Conservation (phyloP, 805 yeast genomes). For the Diddensiella santjacobensis region DNA sequence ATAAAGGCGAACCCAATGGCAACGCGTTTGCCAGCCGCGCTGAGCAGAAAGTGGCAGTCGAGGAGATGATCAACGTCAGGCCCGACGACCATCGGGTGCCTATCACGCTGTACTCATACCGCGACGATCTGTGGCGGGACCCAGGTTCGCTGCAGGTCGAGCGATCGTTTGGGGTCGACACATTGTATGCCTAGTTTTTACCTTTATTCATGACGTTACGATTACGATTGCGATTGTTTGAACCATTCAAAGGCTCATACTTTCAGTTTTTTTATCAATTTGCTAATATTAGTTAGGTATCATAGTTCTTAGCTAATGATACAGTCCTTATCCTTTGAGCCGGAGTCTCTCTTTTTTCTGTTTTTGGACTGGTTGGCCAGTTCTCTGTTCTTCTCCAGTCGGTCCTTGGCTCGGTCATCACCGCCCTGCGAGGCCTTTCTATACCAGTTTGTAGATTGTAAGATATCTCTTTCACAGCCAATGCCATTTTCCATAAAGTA, state of each 20-base stretch:
- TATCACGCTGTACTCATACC: conserved; percentile 18
- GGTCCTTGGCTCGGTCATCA: conserved; percentile 46
- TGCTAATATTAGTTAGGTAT: neutral
- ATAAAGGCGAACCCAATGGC: conserved; percentile 65
- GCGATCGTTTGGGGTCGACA: conserved; percentile 20
- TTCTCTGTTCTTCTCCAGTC: conserved; percentile 21
- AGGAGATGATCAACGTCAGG: conserved; percentile 45
- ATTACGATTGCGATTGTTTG: no score
- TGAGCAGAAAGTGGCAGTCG: conserved; percentile 66
- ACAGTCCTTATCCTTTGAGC: conserved; percentile 8
- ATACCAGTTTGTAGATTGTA: conserved; percentile 71
- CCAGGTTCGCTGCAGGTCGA: conserved; percentile 24
- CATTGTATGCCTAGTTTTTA: conserved; percentile 9
- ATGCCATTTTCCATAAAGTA: conserved; percentile 83
- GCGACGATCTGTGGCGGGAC: conserved; percentile 24
- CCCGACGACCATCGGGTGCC: conserved; percentile 16
- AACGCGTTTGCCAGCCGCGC: conserved; percentile 64
- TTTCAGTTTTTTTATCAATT: neutral
- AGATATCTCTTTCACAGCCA: conserved; percentile 63
- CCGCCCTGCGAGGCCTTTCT: conserved; percentile 64
- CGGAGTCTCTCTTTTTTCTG: neutral
- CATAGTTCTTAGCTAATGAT: conserved; percentile 3
- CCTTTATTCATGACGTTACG: neutral
- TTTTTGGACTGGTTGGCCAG: conserved; percentile 3
- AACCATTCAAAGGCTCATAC: no score